Base-by-base conservation (phyloP, 2,329 filamentous ascomycete species). In the Ceratocystis harringtonii region DNA sequence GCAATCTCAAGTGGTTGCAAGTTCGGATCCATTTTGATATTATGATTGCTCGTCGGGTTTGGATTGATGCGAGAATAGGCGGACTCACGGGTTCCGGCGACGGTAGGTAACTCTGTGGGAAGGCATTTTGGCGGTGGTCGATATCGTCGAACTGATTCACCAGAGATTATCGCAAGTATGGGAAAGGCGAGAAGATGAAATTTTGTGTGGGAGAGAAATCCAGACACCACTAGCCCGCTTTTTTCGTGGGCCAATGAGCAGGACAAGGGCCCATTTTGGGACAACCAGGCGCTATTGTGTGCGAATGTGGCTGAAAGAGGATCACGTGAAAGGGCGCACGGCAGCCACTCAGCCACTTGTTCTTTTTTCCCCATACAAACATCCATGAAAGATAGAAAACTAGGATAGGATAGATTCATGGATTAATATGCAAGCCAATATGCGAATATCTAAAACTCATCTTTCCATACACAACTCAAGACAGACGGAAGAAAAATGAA, bases 11-110 rank as follows among this genome's bases (percentile, higher is more conserved):
- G 28, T 4, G 55, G 28, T 19, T 19, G 52, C 70, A 68, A 70
- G 70, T 68, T 67, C 62, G 3, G 15, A 8, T 45, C 60, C 19
- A 58, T 36, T 58, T 58, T 36, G 55, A 36, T n/a, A 36, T 58
- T 36, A 15, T 28, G 15, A 36, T 36, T 58, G 55, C 55, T 32
- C 6, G 30, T 36, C 15, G 17, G 17, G 10, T 36, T 58, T 17
- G 22, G 55, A 36, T 36, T 58, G 28, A 12, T 58, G 55, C 55
- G 55, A 58, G 15, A 44, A 62, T 62, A 44, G 48, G 45, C 66
- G 41, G 60, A 86, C 87, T 80, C 84, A 90, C 87, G 84, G 84
- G 81, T 90, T 90, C 77, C 87, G 85, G 77, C 87, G 86, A 80
- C 87, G 85, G 83, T 88, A 85, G 74, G 81, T 83, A 72, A 84